phyloP scores from a whole-genome alignment of 2,329 filamentous ascomycete genomes.

The Trichoderma afroharzianum region DNA sequence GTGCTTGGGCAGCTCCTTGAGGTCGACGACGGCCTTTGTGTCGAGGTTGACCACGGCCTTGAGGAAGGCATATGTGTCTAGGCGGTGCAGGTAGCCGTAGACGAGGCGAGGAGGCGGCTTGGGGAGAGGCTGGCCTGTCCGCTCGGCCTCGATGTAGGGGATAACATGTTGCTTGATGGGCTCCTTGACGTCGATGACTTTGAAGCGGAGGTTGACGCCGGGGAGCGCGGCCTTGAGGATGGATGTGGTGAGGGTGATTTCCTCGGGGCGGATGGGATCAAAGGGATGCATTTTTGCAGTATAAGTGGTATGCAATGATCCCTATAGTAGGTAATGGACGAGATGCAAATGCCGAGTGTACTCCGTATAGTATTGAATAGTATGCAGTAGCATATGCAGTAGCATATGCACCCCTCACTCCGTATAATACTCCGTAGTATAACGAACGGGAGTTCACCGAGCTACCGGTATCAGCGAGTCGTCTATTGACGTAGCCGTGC shows the following conservation, averaged over 20 bases:
- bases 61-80: conserved; percentile 31
- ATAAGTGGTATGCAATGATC: background rate
- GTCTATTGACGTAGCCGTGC: background rate
- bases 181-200: conserved; percentile 61
- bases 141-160: conserved; percentile 60
- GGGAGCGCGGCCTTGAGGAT: conserved; percentile 34
- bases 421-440: background rate
- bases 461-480: background rate
- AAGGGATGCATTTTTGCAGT: background rate
- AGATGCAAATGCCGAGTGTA: background rate
- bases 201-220: conserved; percentile 38
- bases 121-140: conserved; percentile 44
- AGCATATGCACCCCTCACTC: no score
- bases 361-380: background rate
- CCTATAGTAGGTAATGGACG: background rate
- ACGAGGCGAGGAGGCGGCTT: conserved; percentile 46
- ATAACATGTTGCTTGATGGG: conserved; percentile 57
- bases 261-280: conserved; percentile 48
- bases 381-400: no score
- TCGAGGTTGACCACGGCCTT: conserved; percentile 40
- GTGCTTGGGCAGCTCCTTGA: conserved; percentile 24
- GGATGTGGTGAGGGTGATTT: conserved; percentile 43
- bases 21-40: conserved; percentile 28
- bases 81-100: conserved; percentile 40
- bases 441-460: background rate